phyloP scores from a whole-genome alignment of 257 asterid genomes.

The Mitragyna speciosa region DNA sequence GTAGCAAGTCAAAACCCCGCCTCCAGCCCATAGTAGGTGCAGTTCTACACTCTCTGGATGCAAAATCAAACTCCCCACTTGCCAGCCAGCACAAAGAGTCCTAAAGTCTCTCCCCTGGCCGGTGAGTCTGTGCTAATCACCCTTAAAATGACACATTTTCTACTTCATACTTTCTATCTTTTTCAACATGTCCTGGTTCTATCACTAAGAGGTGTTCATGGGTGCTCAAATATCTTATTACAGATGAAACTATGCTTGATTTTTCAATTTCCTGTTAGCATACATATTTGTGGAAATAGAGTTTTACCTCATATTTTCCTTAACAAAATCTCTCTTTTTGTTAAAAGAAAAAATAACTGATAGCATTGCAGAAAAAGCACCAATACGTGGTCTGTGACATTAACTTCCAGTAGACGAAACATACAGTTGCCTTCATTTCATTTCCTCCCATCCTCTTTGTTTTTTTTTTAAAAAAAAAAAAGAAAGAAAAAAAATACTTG shows the following conservation, averaged over 20 bases:
- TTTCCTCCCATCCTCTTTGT: background rate
- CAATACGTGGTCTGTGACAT: background rate
- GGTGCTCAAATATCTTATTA: background rate
- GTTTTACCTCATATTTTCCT: background rate
- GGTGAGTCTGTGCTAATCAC: too few species aligned
- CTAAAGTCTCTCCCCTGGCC: too few species aligned
- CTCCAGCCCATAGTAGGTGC: background rate
- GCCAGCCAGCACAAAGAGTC: background rate
- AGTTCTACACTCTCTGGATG: background rate
- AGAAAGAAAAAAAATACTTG: too few species aligned
- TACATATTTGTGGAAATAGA: background rate
- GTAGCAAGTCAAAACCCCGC: background rate
- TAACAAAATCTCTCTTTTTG: background rate
- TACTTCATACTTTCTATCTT: background rate
- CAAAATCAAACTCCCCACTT: background rate
- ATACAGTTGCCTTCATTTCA: background rate
- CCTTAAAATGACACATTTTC: too few species aligned
- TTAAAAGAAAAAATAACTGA: background rate
- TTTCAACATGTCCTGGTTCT: background rate
- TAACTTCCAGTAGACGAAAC: background rate
- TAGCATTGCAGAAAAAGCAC: background rate
- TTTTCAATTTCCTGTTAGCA: too few species aligned
- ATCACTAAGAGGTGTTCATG: background rate
- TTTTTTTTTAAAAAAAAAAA: too few species aligned
- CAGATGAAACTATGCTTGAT: too few species aligned